Evolutionary conservation across 1,139 yeast species (phyloP), one percentile per base, ranked within the genome.

Genomic region (Lodderomyces pseudojiufengensis): DNA sequence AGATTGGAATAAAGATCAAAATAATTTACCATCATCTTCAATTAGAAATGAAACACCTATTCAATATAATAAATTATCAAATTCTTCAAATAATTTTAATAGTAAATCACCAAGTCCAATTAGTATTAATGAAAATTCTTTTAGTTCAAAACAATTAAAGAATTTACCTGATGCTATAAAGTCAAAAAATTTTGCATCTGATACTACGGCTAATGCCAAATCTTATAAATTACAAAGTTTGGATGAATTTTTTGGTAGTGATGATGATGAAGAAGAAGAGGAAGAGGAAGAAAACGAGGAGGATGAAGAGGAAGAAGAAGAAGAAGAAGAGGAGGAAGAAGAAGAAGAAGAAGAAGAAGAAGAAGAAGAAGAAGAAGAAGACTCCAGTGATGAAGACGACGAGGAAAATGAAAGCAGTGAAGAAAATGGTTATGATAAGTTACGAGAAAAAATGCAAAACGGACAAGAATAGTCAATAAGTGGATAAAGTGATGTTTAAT

Each of bases 231-330:
- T 84, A 33, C 95, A 84, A 57, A 85, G 87, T 41, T 63, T 88
- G 45, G 96, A 88, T 51, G 96, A 88, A 42, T 87, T 87, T 55
- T 83, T 88, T 51, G 85, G 84, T 1, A 50, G 49, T 13, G 82
- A 78, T 33, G 71, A 70, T 4, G 56, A 49, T n/a, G 53, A 49
- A 52, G 47, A 56, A 7, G 61, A 52, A 9, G 61, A 78, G 34
- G 71, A 70, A 5, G 56, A 49, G n/a, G 53, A 49, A 52, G 47
- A 56, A 7, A 62, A 52, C 9, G 61, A 46, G 11, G 58, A 49
- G 44, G 41, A 52, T 7, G 63, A 54, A 9, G 54, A 49, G 9
- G 59, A 55, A 11, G 55, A 54, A 9, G 59, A 56, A 31, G 61
- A 52, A 8, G 42, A 33, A 0, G 51, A 45, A 9, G 44, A 35